Conservation (phyloP, 2,329 filamentous ascomycete genomes). For the Paracamarosporium sp. region DNA sequence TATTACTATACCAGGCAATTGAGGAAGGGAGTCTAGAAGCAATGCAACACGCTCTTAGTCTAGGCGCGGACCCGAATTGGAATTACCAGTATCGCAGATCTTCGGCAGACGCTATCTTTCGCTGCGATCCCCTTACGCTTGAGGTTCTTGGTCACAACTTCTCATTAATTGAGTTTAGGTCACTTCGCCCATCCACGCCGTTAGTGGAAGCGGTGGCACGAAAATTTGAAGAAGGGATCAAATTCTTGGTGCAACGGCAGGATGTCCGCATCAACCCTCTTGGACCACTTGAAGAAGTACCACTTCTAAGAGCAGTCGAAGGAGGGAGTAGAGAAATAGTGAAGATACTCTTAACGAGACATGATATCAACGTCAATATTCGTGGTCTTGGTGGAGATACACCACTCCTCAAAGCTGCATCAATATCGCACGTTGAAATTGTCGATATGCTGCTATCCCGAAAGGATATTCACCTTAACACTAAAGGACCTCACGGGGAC, state of each 20-base stretch:
- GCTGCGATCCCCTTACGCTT: not conserved
- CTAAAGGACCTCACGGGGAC: fast-evolving
- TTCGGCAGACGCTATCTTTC: not conserved
- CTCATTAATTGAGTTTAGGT: not conserved
- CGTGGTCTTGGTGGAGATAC: not conserved
- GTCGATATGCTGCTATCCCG: not conserved
- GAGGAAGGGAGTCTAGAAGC: not conserved
- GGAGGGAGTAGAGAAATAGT: not conserved
- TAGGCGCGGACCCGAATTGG: not conserved
- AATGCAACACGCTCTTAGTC: not conserved
- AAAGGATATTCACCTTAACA: not conserved
- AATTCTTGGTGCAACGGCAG: not conserved
- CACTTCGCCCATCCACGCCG: not conserved
- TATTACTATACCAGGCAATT: not conserved
- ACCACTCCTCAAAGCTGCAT: not conserved
- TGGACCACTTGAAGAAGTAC: not conserved
- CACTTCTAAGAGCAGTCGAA: not conserved
- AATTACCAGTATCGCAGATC: not conserved
- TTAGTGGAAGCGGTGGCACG: not conserved
- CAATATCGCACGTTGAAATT: not conserved
- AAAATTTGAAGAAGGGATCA: not conserved
- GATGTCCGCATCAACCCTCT: not conserved
- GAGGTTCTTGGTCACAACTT: not conserved
- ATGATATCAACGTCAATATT: not conserved
- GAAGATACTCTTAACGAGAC: not conserved